phyloP scores from a whole-genome alignment of 2,329 filamentous ascomycete genomes.

The Biscogniauxia sp. region DNA sequence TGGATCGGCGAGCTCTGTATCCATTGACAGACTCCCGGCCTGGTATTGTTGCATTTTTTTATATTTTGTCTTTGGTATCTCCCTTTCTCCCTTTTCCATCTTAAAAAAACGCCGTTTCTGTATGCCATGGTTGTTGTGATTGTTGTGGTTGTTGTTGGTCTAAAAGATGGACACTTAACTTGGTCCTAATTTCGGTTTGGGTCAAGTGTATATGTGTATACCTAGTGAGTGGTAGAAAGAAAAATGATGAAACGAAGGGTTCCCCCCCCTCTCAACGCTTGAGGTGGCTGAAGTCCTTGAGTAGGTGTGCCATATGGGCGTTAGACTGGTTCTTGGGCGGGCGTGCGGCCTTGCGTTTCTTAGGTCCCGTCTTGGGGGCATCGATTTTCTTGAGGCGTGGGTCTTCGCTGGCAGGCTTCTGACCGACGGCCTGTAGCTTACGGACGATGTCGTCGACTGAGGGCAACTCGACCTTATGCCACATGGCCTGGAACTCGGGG shows the following conservation, averaged over 20 bases:
- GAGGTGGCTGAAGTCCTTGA: slow-evolving; percentile 52
- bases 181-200: no score
- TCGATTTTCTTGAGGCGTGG: slow-evolving; percentile 58
- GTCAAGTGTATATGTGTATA: background rate
- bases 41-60: no score
- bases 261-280: slow-evolving; percentile 8
- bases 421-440: slow-evolving; percentile 71
- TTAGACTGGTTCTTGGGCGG: slow-evolving; percentile 78
- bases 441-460: slow-evolving; percentile 68
- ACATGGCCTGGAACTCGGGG: slow-evolving; percentile 77
- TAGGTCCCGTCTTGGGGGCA: slow-evolving; percentile 55
- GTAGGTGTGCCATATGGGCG: slow-evolving; percentile 77
- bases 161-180: no score
- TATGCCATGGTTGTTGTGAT: no score
- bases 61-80: no score
- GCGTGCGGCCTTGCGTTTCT: slow-evolving; percentile 73
- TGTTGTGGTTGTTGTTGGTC: no score
- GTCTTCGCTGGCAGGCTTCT: slow-evolving; percentile 82
- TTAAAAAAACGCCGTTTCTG: no score
- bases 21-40: no score
- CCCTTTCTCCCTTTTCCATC: no score
- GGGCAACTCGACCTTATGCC: slow-evolving; percentile 78
- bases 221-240: background rate
- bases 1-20: no score
- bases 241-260: background rate